These are phyloP conservation scores for Bathelium albidoporum DNA, from an alignment of 495 filamentous ascomycete species.

Conservation along the genomic window DNA sequence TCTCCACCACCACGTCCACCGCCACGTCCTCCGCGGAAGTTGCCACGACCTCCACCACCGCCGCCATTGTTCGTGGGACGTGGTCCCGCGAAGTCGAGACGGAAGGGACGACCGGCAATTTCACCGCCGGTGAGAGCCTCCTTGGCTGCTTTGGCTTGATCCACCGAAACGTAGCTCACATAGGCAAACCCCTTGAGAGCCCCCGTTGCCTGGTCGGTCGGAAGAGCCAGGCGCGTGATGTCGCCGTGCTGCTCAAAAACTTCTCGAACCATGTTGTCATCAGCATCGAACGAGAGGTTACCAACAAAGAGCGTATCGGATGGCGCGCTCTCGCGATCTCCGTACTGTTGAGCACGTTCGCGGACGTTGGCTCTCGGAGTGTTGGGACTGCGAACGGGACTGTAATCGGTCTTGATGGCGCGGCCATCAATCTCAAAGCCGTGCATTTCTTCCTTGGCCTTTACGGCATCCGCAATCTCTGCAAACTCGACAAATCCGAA, in stretches of 20 bases:
- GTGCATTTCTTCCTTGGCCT: conserved; percentile 73
- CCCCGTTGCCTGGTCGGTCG: conserved; percentile 80
- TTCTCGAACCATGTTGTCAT: conserved; percentile 62
- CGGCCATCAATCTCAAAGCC: conserved; percentile 75
- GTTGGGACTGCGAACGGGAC: conserved; percentile 51
- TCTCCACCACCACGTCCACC: conserved; percentile 43
- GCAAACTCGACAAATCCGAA: conserved; percentile 95
- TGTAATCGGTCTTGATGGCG: conserved; percentile 80
- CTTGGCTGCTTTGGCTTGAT: conserved; percentile 73
- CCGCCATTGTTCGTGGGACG: conserved; percentile 52
- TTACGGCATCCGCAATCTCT: conserved; percentile 54
- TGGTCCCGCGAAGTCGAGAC: conserved; percentile 82
- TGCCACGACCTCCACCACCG: conserved; percentile 39
- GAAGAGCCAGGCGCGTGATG: conserved; percentile 73
- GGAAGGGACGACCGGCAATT: conserved; percentile 68
- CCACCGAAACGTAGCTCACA: conserved; percentile 70
- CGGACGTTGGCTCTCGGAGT: conserved; percentile 38
- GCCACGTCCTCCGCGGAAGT: conserved; percentile 41
- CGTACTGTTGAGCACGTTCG: conserved; percentile 62
- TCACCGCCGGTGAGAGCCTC: conserved; percentile 55
- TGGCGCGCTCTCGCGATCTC: conserved; percentile 62
- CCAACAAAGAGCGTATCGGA: conserved; percentile 88
- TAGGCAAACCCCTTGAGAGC: conserved; percentile 93
- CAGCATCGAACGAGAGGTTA: conserved; percentile 78
- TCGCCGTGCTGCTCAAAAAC: conserved; percentile 62